These are phyloP conservation scores for Schrenkiella parvula DNA, from an alignment of 345 rosid species.

Conservation along the genomic window DNA sequence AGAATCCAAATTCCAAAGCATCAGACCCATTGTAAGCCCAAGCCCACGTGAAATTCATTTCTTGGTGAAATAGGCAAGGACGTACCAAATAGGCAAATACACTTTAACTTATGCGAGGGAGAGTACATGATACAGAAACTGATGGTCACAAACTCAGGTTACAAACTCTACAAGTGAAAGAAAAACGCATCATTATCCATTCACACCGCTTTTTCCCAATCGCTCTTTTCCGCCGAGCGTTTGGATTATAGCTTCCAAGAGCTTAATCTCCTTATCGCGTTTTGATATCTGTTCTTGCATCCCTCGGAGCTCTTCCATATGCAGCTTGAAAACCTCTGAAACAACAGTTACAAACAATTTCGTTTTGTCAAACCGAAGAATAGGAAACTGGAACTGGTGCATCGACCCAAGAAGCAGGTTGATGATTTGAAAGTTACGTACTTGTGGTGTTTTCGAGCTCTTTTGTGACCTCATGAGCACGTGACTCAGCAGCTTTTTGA, in stretches of 20 bases:
- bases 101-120: not conserved
- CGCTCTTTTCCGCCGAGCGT: constrained; percentile 74
- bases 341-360: constrained; percentile 15
- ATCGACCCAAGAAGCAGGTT: not conserved
- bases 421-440: constrained; percentile 20
- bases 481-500: constrained; percentile 83
- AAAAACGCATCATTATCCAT: constrained; percentile 1
- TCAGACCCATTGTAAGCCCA: not conserved
- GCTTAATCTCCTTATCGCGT: constrained; percentile 83
- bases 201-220: constrained; percentile 4
- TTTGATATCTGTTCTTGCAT: constrained; percentile 86
- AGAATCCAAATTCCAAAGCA: not conserved
- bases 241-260: constrained; percentile 91
- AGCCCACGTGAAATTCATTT: not conserved
- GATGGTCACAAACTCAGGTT: constrained; percentile 4
- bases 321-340: constrained; percentile 88
- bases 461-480: constrained; percentile 64
- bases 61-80: not conserved
- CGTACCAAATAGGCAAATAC: not conserved
- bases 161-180: constrained; percentile 1
- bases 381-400: not conserved
- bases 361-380: not conserved
- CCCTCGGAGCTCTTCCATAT: constrained; percentile 83
- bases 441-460: constrained; percentile 99
- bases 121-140: not conserved